Conservation (phyloP, 2,329 filamentous ascomycete genomes). For the Pseudogymnoascus sp. region DNA sequence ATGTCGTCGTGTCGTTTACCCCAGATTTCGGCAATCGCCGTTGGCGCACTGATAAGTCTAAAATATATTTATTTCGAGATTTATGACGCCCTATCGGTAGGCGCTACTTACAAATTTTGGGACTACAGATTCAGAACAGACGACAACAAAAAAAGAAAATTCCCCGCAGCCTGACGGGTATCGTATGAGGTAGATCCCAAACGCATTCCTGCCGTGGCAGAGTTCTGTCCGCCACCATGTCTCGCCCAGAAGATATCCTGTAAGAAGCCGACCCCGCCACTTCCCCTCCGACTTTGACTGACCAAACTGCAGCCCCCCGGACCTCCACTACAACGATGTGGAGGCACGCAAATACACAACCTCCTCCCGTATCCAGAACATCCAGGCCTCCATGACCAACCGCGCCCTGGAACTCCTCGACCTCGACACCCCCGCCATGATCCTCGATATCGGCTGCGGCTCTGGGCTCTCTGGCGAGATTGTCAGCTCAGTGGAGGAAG, state of each 20-base stretch:
- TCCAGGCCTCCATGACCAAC: constrained; percentile 90
- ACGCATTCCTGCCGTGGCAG: constrained; percentile 18
- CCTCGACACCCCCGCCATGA: constrained; percentile 70
- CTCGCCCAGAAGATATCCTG: constrained; percentile 92
- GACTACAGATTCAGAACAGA: not conserved
- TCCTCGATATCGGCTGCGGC: constrained; percentile 95
- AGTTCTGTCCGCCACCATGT: constrained; percentile 57
- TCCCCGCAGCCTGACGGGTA: not conserved
- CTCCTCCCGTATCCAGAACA: constrained; percentile 87
- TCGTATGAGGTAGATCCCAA: not conserved
- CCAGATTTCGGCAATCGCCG: constrained; percentile 6
- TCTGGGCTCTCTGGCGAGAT: constrained; percentile 93
- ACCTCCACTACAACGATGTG: constrained; percentile 94
- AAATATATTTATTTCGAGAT: constrained; percentile 10
- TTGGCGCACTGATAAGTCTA: constrained; percentile 8
- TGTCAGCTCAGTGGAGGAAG: constrained; percentile 61
- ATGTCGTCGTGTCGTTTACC: constrained; percentile 7
- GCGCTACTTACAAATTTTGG: not conserved
- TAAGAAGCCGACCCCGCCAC: constrained; percentile 37
- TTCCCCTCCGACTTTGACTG: constrained; percentile 18
- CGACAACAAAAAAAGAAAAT: not conserved
- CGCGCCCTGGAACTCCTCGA: constrained; percentile 87
- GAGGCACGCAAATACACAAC: constrained; percentile 98
- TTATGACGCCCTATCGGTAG: constrained; percentile 2
- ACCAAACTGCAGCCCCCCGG: constrained; percentile 62